These are phyloP conservation scores for Thuja plicata DNA, from an alignment of 83 land plant species.

Conservation along the genomic window DNA sequence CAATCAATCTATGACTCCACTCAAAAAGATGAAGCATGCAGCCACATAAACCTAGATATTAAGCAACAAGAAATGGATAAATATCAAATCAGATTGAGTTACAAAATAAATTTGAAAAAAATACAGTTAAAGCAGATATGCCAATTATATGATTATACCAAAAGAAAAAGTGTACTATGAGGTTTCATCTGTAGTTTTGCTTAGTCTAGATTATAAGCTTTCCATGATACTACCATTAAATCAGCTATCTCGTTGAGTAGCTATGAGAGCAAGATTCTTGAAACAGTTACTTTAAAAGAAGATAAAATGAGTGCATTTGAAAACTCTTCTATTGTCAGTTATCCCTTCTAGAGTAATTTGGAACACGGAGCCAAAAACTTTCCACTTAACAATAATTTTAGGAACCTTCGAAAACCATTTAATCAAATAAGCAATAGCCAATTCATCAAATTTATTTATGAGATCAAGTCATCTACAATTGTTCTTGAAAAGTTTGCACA, in stretches of 20 bases:
- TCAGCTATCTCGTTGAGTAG: background rate
- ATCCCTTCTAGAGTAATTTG: background rate
- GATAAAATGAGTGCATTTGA: background rate
- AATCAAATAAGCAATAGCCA: background rate
- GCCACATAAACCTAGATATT: background rate
- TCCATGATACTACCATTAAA: background rate
- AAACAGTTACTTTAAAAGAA: background rate
- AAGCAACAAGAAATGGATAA: background rate
- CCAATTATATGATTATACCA: background rate
- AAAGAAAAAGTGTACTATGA: background rate
- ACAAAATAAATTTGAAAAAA: background rate
- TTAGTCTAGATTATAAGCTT: background rate
- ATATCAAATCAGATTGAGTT: background rate
- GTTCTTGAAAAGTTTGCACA: background rate
- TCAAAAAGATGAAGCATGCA: background rate
- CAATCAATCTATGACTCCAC: conserved; percentile 5
- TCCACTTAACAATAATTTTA: background rate
- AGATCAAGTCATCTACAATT: background rate
- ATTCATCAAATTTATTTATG: background rate
- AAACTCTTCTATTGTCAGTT: background rate
- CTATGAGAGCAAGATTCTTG: background rate
- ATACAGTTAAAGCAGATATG: background rate
- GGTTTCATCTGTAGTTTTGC: background rate
- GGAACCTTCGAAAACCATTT: background rate
- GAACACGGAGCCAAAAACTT: background rate